Evolutionary conservation across 768 basidiomycete species (phyloP).

Genomic region (Polyporus arcularius): DNA sequence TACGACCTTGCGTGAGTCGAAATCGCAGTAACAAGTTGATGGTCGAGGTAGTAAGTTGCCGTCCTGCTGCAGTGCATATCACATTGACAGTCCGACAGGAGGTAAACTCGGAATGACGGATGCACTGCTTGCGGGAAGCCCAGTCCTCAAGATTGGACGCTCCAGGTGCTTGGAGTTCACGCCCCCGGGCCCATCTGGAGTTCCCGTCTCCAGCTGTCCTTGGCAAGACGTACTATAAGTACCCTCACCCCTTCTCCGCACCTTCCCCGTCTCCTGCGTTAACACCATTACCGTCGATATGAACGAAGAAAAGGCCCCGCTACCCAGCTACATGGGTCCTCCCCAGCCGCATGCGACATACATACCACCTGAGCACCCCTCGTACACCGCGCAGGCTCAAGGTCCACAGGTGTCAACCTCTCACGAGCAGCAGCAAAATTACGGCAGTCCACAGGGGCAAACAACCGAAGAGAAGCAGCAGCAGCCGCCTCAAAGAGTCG

Average conservation of each 20-base stretch:
- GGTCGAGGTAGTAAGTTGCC: no score
- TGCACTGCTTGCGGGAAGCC: no score
- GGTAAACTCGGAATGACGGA: no score
- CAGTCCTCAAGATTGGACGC: no score
- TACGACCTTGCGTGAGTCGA: no score
- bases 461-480: background rate
- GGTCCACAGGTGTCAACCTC: background rate
- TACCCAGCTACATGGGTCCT: conserved; percentile 5
- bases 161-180: no score
- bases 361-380: background rate
- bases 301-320: conserved; percentile 13
- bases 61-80: no score
- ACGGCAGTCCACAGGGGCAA: background rate
- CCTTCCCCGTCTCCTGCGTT: background rate
- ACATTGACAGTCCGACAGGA: no score
- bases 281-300: background rate
- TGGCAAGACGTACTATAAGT: background rate
- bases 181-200: no score
- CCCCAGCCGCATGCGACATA: background rate
- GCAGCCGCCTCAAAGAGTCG: background rate
- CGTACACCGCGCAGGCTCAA: background rate
- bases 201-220: background rate
- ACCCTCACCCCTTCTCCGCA: background rate
- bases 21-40: no score
- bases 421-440: background rate